Percentiles rank a stretch among this genome's conserved stretches.
Evolutionary conservation across 2,329 filamentous ascomycete genomes (phyloP).

Genomic region (Aspergillus jensenii): DNA sequence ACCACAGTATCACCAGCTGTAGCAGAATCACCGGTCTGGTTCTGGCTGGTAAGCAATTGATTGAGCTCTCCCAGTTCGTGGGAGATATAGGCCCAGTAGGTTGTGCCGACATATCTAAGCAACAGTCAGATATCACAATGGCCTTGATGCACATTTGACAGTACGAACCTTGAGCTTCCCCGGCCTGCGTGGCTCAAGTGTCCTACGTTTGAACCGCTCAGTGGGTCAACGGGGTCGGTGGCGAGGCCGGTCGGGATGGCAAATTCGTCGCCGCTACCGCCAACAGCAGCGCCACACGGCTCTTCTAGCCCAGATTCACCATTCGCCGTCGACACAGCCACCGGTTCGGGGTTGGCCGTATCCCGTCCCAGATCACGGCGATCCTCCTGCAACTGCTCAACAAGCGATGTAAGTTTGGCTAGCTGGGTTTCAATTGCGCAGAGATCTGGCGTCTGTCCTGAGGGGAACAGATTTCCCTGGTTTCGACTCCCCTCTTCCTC

Average conservation of each 20-base stretch:
- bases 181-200: constrained; percentile 46
- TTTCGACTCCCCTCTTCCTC: neutral
- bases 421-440: constrained; percentile 41
- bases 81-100: constrained; percentile 48
- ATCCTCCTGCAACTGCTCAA: constrained; percentile 39
- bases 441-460: constrained; percentile 28
- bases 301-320: constrained; percentile 29
- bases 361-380: constrained; percentile 28
- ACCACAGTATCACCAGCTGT: constrained; percentile 6
- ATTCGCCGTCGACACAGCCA: constrained; percentile 6
- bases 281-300: constrained; percentile 32
- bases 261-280: constrained; percentile 41
- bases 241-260: constrained; percentile 42
- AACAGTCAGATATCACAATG: constrained; percentile 34
- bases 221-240: constrained; percentile 43
- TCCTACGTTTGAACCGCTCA: constrained; percentile 42
- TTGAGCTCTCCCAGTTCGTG: constrained; percentile 48
- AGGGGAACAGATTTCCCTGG: neutral
- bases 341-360: no score
- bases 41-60: constrained; percentile 35
- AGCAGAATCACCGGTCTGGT: constrained; percentile 35
- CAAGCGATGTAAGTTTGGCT: constrained; percentile 45
- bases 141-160: constrained; percentile 17
- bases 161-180: no score
- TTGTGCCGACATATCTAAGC: constrained; percentile 45